phyloP scores from a whole-genome alignment of 257 asterid genomes.

The Solanum clarkiae region DNA sequence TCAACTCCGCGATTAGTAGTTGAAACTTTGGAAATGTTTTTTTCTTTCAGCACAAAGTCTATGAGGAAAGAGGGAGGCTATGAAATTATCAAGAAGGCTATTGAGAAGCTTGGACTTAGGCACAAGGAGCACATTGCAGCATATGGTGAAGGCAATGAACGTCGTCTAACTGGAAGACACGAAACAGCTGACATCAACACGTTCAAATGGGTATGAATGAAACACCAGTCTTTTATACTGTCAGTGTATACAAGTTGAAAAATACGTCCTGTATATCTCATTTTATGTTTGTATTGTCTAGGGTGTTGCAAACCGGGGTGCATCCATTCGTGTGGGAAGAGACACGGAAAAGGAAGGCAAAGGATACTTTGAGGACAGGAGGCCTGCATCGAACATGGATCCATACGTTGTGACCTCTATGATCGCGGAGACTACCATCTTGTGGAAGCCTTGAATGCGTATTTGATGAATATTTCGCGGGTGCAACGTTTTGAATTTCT shows the following conservation, averaged over 20 bases:
- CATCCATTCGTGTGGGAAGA: constrained; percentile 84
- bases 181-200: constrained; percentile 72
- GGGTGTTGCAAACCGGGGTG: constrained; percentile 85
- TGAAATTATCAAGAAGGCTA: background rate
- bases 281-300: background rate
- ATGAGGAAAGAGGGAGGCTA: background rate
- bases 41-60: background rate
- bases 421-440: constrained; percentile 86
- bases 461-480: background rate
- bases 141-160: constrained; percentile 90
- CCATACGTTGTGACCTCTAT: constrained; percentile 86
- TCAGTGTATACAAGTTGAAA: background rate
- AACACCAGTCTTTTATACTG: background rate
- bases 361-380: constrained; percentile 93
- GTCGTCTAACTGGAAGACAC: constrained; percentile 89
- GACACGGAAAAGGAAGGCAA: constrained; percentile 88
- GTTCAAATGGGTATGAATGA: constrained; percentile 55
- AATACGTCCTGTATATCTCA: background rate
- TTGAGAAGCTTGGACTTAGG: background rate
- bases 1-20: background rate
- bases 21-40: background rate
- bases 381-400: constrained; percentile 98
- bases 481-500: background rate
- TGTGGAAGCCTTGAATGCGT: constrained; percentile 24
- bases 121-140: constrained; percentile 5